Base-by-base conservation (phyloP, 23 red algal genomes). In the Porphyridium purpureum region DNA sequence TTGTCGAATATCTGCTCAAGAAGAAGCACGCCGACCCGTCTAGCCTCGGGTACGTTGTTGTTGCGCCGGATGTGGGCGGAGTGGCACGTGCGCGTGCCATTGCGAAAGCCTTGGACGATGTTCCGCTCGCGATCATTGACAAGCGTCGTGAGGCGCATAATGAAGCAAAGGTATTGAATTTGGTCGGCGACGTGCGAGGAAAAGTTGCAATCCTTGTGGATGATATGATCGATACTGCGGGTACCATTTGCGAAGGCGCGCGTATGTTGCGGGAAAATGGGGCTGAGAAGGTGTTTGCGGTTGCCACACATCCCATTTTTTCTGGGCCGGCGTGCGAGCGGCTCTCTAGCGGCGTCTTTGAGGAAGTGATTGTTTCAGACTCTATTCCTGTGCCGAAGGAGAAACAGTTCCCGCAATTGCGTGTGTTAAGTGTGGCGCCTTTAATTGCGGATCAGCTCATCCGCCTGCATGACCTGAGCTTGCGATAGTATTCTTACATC, bases 221-320 rank as follows among this genome's bases (percentile, higher is more conserved):
- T 36, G 90, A 98, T 46, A 86, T 98, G 79, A 98, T 98, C 29
- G 90, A 98, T 55, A 98, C 90, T 20, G 90, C 72, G 1, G 70
- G 78, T 21, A 98, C 90, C 32, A 85, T 85, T 23, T 67, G 62
- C 32, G 67, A 80, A 31, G 90, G 62, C 23, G 90, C 67, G 4
- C 63, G 86, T 46, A 83, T 82, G 56, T 55, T 98, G 14, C 29
- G 74, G 11, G 68, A 80, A 1, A 29, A 66, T 19, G 90, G 90
- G 28, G 90, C 90, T 7, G 41, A 67, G 25, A 73, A 68, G 36
- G 90, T 98, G 21, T 81, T 98, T 33, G 79, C 90, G 0, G 59
- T 84, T 1, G 66, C 80, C 15, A 98, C 90, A 7, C 90, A 98
- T 56, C 63, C 79, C 17, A 59, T 98, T 2, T 86, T 98, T 53